Evolutionary conservation across 179 eudicot genomes (phyloP), one percentile per base, ranked within the genome.

Genomic region (Nepenthes alata): DNA sequence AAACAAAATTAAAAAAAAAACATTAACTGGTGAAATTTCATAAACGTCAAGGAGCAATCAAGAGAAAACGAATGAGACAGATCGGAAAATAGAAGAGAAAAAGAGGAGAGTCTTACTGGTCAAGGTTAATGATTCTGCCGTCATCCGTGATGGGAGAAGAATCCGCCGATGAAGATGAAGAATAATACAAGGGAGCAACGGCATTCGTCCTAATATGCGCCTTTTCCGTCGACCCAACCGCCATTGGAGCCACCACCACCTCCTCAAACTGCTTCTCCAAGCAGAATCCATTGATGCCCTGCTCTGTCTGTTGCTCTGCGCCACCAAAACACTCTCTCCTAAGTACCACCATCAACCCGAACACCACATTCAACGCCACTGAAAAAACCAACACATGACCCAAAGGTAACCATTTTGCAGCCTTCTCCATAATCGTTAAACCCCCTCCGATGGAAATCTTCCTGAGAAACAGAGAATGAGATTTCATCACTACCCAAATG

Each of bases 101-200:
- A 34, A 38, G 9, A 1, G 11, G 44, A 41, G 51, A 59, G 62
- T 13, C 6, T 8, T 9, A 59, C 62, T 59, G 62, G 50, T 59
- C 62, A 16, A 59, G 62, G 8, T 59, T 59, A 11, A 59, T 59
- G 62, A 59, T n/a, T 37, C 59, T 57, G 59, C 37, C 59, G 39
- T 57, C 59, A 14, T 12, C 59, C 15, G 14, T 44, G 15, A 16
- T 6, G 7, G 55, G 3, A 5, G 55, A 13, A 34, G 12, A 54
- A 6, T 13, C 36, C 8, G 35, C 41, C n/a, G 59, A 4, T 41
- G 45, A 25, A 25, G 25, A 25, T 25, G 25, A 25, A 38, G 35
- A 58, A n/a, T 7, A 12, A 5, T 16, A 9, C 25, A 13, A 9
- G 15, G 47, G 16, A 4, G 47, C 41, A 38, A 34, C 47, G 8